Percentiles rank a stretch among this genome's conserved stretches.
Evolutionary conservation across 1,284 basidiomycete species (phyloP).

Genomic region (Porphyrellus sp.): DNA sequence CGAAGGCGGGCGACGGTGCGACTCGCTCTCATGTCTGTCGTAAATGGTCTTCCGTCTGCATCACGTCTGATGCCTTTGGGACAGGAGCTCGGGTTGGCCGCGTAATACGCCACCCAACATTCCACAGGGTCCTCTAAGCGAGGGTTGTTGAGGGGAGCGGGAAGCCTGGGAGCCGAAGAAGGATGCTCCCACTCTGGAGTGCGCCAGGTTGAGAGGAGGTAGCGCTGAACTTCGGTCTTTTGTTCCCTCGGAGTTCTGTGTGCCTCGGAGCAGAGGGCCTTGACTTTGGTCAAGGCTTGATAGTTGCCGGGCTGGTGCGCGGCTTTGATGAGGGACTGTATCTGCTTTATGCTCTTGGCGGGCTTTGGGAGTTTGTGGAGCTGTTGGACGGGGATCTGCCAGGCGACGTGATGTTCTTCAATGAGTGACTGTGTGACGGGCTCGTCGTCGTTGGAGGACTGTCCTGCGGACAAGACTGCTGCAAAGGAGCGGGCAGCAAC

Average conservation of each 20-base stretch:
- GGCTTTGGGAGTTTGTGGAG: constrained; percentile 23
- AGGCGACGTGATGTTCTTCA: constrained; percentile 23
- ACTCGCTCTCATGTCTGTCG: constrained; percentile 43
- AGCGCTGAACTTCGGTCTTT: constrained; percentile 40
- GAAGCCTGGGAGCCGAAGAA: constrained; percentile 24
- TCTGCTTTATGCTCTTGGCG: constrained; percentile 37
- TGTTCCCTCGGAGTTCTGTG: constrained; percentile 36
- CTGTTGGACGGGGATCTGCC: constrained; percentile 20
- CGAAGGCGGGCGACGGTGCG: constrained; percentile 44
- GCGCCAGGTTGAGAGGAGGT: constrained; percentile 37
- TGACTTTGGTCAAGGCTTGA: constrained; percentile 36
- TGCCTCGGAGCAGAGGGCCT: constrained; percentile 38
- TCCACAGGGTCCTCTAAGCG: constrained; percentile 44
- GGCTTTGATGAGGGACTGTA: constrained; percentile 41
- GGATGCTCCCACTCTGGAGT: constrained; percentile 38
- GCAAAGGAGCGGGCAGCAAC: constrained; percentile 38
- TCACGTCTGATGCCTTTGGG: constrained; percentile 45
- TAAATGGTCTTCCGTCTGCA: constrained; percentile 35
- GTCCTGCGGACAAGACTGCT: constrained; percentile 34
- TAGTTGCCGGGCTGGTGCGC: constrained; percentile 43
- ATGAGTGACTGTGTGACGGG: constrained; percentile 18
- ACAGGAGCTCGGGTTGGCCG: constrained; percentile 41
- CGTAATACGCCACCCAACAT: constrained; percentile 43
- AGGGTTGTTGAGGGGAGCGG: constrained; percentile 39
- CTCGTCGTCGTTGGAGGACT: constrained; percentile 29